Base-by-base conservation (phyloP, 768 basidiomycete genomes). In the Exsudoporus frostii region DNA sequence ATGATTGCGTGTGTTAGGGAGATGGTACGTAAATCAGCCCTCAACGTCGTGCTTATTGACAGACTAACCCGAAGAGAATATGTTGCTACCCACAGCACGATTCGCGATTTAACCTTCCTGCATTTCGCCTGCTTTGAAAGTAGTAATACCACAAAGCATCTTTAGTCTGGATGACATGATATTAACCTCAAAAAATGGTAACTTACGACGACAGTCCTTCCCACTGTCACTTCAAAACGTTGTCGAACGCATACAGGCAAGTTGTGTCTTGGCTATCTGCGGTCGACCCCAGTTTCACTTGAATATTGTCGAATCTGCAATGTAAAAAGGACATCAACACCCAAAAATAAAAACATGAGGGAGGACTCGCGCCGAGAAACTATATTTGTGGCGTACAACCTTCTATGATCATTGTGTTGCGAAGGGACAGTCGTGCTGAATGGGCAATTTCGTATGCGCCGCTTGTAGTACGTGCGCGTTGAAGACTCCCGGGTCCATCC, bases 21-120 rank as follows among this genome's bases (percentile, higher is more conserved):
- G 22, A 10, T n/a, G 33, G 8, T 44, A 54, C 42, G 51, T 54
- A 44, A 52, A 53, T 20, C 29, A 44, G 10, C n/a, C 19, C 41
- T 53, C 20, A 2, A 25, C 19, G 22, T 45, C 7, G 29, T 29
- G 19, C 15, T 15, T 15, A 13, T 30, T 15, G 27, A 43, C 19
- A 52, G n/a, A 36, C 27, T 37, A 14, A 20, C 33, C 19, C 17
- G 19, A 53, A 43, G 41, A 38, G 40, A 43, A 43, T 11, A 22
- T 27, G 7, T 32, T 46, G n/a, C 49, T 10, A 25, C 30, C 19
- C 50, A 37, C 25, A 20, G 8, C n/a, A 30, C 10, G 10, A 30
- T 30, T 30, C 15, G 20, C n/a, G 15, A 32, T 2, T 5, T 25
- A 22, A 3, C n/a, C 13, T 40, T 40, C 39, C 5, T 25, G 41